Evolutionary conservation across 306 rosid species (phyloP).

Genomic region (Ormosia semicastrata): DNA sequence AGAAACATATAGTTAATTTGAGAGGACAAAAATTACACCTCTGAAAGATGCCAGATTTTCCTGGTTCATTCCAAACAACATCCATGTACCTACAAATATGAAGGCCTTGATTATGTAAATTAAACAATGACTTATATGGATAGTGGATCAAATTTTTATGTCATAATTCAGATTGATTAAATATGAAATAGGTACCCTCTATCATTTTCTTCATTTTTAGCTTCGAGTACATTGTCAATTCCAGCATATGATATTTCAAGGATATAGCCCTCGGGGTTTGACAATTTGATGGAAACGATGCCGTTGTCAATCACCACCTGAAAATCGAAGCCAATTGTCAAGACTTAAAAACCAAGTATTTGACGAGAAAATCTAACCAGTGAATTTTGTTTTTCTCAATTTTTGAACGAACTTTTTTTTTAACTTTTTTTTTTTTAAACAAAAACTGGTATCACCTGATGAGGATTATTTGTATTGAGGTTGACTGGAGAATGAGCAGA

Average conservation of each 20-base stretch:
- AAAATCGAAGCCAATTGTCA: background rate
- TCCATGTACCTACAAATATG: slow-evolving; percentile 59
- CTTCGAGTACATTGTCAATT: slow-evolving; percentile 44
- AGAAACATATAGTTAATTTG: background rate
- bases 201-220: too few species aligned
- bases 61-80: slow-evolving; percentile 44
- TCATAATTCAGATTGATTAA: too few species aligned
- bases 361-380: background rate
- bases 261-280: slow-evolving; percentile 48
- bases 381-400: background rate
- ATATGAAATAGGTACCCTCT: too few species aligned
- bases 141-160: background rate
- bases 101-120: too few species aligned
- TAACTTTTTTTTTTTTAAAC: background rate
- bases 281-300: slow-evolving; percentile 37
- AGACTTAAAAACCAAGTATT: background rate
- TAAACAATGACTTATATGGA: background rate
- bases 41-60: background rate
- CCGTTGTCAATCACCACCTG: slow-evolving; percentile 58
- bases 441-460: background rate
- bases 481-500: background rate
- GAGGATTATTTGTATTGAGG: background rate
- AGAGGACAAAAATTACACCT: slow-evolving; percentile 34
- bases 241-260: slow-evolving; percentile 47
- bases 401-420: background rate